Evolutionary conservation across 148 eudicot genomes (phyloP), one percentile per base, ranked within the genome.

Genomic region (Camellia granthamiana): DNA sequence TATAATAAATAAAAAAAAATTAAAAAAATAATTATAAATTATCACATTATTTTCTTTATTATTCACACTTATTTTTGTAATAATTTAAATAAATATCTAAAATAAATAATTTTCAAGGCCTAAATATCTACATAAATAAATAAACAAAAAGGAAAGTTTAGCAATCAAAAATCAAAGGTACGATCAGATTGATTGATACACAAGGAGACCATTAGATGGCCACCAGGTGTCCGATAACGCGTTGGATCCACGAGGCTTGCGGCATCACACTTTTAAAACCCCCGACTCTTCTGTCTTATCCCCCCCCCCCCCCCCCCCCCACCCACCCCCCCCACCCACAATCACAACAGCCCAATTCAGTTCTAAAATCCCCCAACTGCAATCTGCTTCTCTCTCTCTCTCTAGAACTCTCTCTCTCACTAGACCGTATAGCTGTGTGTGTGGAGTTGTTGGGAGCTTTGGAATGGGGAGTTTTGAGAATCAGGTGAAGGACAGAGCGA

Each of bases 401-500:
- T 6, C 6, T 75, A 9, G 7, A 41, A 49, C 5, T 15, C 3
- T 18, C 63, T 2, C 30, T 41, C 7, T 30, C 4, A 11, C 58
- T 68, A 30, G 42, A 41, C 38, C 1, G 38, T 30, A 30, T 30
- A 30, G 38, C 38, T 30, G 38, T 30, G 38, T 30, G 38, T 30
- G 38, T 30, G 38, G 38, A 30, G 38, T 30, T 30, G 38, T 30
- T 30, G 38, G 38, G 38, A 30, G 38, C 38, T 30, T 30, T 30
- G 14, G 8, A 79, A 73, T 80, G 84, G 92, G 81, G 44, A 56
- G 84, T 30, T 90, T 93, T 44, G 95, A 93, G 87, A 63, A 86
- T 66, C 92, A 91, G 80, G 92, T 91, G 83, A 90, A 87, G 84
- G 78, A 80, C 47, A 88, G 91, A 75, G 91, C 95, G 1, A 75